Evolutionary conservation across 2,329 filamentous ascomycete species (phyloP).

Genomic region (Cordyceps fumosorosea): DNA sequence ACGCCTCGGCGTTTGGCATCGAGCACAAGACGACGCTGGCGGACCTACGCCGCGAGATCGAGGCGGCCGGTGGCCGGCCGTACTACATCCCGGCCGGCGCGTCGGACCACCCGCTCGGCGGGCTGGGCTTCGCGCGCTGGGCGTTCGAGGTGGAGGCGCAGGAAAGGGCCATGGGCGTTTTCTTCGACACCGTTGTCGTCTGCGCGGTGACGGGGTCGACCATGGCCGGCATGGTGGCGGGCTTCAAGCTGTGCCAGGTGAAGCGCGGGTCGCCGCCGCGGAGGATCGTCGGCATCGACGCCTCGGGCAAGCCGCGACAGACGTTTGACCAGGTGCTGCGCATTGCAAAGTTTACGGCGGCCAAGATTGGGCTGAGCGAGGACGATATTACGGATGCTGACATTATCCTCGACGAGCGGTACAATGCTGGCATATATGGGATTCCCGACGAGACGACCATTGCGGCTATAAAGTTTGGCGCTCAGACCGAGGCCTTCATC

Average conservation of each 20-base stretch:
- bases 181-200: slow-evolving; percentile 62
- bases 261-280: slow-evolving; percentile 35
- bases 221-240: slow-evolving; percentile 65
- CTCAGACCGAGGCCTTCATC: slow-evolving; percentile 63
- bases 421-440: slow-evolving; percentile 63
- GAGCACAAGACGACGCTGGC: slow-evolving; percentile 58
- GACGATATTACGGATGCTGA: slow-evolving; percentile 56
- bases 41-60: slow-evolving; percentile 46
- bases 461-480: slow-evolving; percentile 62
- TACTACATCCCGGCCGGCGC: slow-evolving; percentile 69
- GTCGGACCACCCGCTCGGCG: slow-evolving; percentile 63
- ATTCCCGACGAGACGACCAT: slow-evolving; percentile 59
- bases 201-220: slow-evolving; percentile 67
- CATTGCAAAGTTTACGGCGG: slow-evolving; percentile 58
- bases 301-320: slow-evolving; percentile 37
- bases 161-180: slow-evolving; percentile 53
- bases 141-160: slow-evolving; percentile 62
- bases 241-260: slow-evolving; percentile 58
- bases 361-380: slow-evolving; percentile 53
- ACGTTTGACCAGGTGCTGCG: slow-evolving; percentile 60
- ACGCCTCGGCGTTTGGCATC: slow-evolving; percentile 57
- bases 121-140: slow-evolving; percentile 64
- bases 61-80: slow-evolving; percentile 48
- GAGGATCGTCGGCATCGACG: slow-evolving; percentile 60
- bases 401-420: slow-evolving; percentile 53